Percentiles rank a stretch among this genome's conserved stretches.
phyloP scores from a whole-genome alignment of 2,329 filamentous ascomycete genomes.

The Falciphora oryzae region DNA sequence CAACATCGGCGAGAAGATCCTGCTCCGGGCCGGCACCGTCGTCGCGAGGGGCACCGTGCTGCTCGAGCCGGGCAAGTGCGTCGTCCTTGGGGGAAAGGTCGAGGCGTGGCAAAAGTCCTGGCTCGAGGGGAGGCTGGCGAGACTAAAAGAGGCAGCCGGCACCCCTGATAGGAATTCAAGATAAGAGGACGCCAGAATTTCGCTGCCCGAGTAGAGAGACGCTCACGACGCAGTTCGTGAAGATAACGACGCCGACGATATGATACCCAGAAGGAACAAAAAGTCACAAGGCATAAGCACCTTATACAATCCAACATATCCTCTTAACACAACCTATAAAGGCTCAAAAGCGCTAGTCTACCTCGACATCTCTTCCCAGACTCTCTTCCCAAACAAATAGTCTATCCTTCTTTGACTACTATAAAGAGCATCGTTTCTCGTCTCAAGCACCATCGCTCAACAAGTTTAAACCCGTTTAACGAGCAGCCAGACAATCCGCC shows the following conservation, averaged over 20 bases:
- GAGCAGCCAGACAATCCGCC: constrained; percentile 28
- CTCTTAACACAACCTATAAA: not conserved
- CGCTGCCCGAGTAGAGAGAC: too few species aligned
- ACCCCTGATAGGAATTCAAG: not conserved
- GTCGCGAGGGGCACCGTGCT: constrained; percentile 74
- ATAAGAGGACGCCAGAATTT: not conserved
- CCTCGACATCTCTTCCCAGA: not conserved
- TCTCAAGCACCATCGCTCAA: not conserved
- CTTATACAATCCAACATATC: not conserved
- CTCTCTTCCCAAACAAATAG: not conserved
- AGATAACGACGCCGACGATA: too few species aligned
- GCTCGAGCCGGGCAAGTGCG: constrained; percentile 61
- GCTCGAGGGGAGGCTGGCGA: constrained; percentile 64
- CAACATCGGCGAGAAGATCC: constrained; percentile 73
- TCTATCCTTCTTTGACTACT: not conserved
- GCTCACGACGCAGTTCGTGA: too few species aligned
- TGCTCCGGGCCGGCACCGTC: constrained; percentile 59
- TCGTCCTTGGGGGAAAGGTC: constrained; percentile 82
- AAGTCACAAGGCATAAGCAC: not conserved
- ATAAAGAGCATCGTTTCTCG: not conserved
- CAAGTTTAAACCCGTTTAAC: not conserved
- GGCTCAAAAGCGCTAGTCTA: not conserved
- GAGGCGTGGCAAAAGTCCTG: constrained; percentile 75
- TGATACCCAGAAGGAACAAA: not conserved
- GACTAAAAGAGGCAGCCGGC: constrained; percentile 57